These are phyloP conservation scores for Crithidia sp. DNA, from an alignment of 208 protist genomes.

Conservation along the genomic window DNA sequence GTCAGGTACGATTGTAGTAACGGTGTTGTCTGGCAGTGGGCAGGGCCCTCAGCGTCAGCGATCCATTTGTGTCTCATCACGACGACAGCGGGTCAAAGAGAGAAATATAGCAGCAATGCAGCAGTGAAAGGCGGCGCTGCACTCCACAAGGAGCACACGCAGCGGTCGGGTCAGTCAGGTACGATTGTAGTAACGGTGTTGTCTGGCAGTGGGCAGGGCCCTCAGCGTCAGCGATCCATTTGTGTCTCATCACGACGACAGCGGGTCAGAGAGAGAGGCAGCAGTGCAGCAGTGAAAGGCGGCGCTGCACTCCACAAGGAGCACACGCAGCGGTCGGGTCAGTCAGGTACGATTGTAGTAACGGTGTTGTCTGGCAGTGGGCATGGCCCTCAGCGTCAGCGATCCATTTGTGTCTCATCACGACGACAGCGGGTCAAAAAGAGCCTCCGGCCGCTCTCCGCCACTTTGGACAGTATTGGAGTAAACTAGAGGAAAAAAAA, in stretches of 20 bases:
- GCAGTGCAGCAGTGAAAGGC: neutral
- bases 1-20: neutral
- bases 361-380: constrained; percentile 18
- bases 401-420: constrained; percentile 26
- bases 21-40: neutral
- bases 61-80: constrained; percentile 28
- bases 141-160: neutral
- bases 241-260: constrained; percentile 13
- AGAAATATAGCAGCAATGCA: neutral
- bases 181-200: constrained; percentile 18
- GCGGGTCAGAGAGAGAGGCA: neutral
- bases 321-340: no score
- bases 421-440: neutral
- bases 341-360: neutral
- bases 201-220: constrained; percentile 18
- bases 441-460: no score
- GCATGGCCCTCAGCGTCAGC: constrained; percentile 23
- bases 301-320: no score
- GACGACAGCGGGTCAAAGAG: neutral
- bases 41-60: constrained; percentile 24
- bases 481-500: neutral
- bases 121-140: no score
- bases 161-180: neutral
- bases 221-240: constrained; percentile 32
- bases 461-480: neutral